Base-by-base conservation (phyloP, 331 rosid genomes). In the Malus hybrid region DNA sequence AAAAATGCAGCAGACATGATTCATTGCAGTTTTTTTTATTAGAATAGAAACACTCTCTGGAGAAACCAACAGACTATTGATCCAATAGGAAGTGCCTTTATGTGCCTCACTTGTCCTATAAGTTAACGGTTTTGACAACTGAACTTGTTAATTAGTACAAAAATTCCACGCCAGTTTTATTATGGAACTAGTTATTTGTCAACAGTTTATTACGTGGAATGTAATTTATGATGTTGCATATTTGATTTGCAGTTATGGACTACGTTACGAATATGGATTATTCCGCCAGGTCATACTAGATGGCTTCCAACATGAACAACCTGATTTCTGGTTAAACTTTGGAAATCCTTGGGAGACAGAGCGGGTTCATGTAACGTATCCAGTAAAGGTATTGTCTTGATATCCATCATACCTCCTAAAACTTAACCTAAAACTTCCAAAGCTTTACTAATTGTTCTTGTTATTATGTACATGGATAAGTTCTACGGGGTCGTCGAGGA, bases 341-440 rank as follows among this genome's bases (percentile, higher is more conserved):
- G 96, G 96, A 74, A 90, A 90, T 80, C 93, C 96, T 73, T 88
- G 96, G 96, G 93, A 90, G 76, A 90, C 87, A 73, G 96, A 86
- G 84, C 84, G 91, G 46, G 75, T 83, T 76, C 91, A 90, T 78
- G 88, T 90, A 31, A 88, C 96, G 56, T 88, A 90, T 75, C 88
- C 90, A 69, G 93, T 90, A 76, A 88, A 90, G 93, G 90, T 90
- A 73, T 79, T 77, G 76, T 42, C 77, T 70, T 46, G 63, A 31
- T 31, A 73, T 74, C 73, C 60, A 73, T 74, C 46, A 15, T 57
- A 6, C 68, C 56, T 22, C 33, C 79, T 70, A 66, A 80, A 65
- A 65, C 71, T 59, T 75, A 34, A 22, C 28, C 78, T 70, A 62
- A 80, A 65, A 65, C 71, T 44, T 83, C 69, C 64, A 79, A 76